Base-by-base conservation (phyloP, 306 rosid species). In the Prunus davidiana region DNA sequence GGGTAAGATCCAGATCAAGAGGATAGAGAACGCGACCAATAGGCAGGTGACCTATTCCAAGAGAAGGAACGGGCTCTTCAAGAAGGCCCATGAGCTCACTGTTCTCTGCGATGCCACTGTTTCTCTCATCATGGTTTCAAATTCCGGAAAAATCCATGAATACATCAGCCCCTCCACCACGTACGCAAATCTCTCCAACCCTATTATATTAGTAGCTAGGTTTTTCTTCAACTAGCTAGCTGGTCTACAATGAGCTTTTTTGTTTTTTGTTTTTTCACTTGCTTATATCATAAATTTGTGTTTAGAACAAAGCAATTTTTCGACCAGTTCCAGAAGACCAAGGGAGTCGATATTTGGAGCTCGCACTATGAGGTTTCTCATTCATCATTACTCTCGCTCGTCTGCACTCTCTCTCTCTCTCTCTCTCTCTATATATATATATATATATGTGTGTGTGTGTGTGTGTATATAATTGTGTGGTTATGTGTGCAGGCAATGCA, bases 1-100 rank as follows among this genome's bases (percentile, higher is more conserved):
- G 8, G 98, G 98, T 25, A 94, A 94, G 96, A 94, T 94, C 80
- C 93, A 90, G 96, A 92, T 94, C 97, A 88, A 83, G 93, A 84
- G 91, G 81, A 92, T 94, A 34, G 96, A 92, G 87, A 94, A 90
- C 87, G 67, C 86, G 1, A 89, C 93, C 0, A 94, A 86, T 75
- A 78, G 97, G 50, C 98, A 94, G 76, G 96, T 94, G 0, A 92
- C 98, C 12, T 94, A 84, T 83, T 92, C 98, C 0, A 94, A 90
- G 84, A 72, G 98, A 63, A 83, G 97, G 61, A 94, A 86, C 57
- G 96, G 97, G 0, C 89, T 94, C 64, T 85, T 90, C 90, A 94
- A 94, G 84, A 94, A 94, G 83, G 98, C 98, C 12, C 78, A 88
- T 25, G 98, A 94, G 79, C 96, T 92, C 77, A 85, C 88, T 27